A percentile compares a stretch with the other conserved stretches of the same genome.
Conservation (phyloP, 176 grass and related monocot species). For the Aegilops tauschii region DNA sequence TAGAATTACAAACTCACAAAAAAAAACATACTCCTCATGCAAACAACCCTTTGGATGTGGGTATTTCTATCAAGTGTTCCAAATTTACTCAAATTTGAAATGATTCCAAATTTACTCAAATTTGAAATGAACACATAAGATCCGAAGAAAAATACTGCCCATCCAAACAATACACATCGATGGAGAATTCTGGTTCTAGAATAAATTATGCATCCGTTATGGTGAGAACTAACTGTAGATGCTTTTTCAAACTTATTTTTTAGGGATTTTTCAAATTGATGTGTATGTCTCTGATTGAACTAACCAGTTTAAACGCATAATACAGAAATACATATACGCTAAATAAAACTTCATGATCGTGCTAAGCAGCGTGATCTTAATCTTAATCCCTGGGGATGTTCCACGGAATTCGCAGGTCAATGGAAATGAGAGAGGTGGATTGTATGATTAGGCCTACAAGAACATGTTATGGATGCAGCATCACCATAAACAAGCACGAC, state of each 20-base stretch:
- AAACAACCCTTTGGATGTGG: neutral
- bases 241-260: neutral
- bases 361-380: neutral
- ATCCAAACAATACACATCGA: neutral
- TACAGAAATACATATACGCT: neutral
- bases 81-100: too few relatives aligned
- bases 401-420: slow-evolving; percentile 19
- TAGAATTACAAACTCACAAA: neutral
- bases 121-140: neutral
- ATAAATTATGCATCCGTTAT: neutral
- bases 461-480: slow-evolving; percentile 20
- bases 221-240: too few relatives aligned
- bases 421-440: neutral
- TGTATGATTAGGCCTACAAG: slow-evolving; percentile 12
- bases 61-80: neutral
- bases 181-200: neutral
- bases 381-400: neutral
- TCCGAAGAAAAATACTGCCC: neutral
- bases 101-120: neutral
- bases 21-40: neutral
- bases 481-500: slow-evolving; percentile 29
- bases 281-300: neutral
- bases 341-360: neutral
- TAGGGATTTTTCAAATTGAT: neutral
- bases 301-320: neutral